phyloP scores from a whole-genome alignment of 257 asterid species.

The Vinca minor region DNA sequence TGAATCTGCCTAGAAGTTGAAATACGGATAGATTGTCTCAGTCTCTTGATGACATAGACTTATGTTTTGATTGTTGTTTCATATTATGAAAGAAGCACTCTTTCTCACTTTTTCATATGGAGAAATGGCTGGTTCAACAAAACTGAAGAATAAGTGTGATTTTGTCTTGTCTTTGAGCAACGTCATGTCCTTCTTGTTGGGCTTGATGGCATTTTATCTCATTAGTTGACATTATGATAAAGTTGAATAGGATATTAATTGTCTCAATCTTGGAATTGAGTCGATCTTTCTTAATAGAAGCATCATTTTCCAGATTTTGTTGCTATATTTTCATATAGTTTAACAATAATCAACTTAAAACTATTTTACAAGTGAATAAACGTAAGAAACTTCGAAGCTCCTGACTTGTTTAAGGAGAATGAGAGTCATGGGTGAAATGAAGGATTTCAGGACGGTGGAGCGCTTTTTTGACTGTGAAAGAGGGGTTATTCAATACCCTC shows the following conservation, averaged over 20 bases:
- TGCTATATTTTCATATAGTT: no score
- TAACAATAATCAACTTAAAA: no score
- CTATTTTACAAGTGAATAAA: background rate
- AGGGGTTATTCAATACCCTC: background rate
- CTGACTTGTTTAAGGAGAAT: background rate
- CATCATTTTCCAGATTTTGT: background rate
- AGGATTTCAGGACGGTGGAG: background rate
- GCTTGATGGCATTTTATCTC: background rate
- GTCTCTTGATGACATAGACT: background rate
- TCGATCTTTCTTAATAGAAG: background rate
- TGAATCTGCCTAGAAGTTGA: background rate
- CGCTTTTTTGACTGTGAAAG: background rate
- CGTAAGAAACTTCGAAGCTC: background rate
- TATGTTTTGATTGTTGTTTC: background rate
- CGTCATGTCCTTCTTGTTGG: background rate
- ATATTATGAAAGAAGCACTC: background rate
- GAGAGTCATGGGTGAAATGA: background rate
- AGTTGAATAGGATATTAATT: no score
- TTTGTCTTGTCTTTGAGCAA: background rate
- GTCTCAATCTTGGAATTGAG: background rate
- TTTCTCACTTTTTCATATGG: background rate
- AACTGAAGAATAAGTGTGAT: background rate
- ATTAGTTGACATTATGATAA: background rate
- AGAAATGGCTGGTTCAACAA: background rate
- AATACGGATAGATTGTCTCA: background rate